phyloP scores from a whole-genome alignment of 2,329 filamentous ascomycete genomes.

The Alternaria atra region DNA sequence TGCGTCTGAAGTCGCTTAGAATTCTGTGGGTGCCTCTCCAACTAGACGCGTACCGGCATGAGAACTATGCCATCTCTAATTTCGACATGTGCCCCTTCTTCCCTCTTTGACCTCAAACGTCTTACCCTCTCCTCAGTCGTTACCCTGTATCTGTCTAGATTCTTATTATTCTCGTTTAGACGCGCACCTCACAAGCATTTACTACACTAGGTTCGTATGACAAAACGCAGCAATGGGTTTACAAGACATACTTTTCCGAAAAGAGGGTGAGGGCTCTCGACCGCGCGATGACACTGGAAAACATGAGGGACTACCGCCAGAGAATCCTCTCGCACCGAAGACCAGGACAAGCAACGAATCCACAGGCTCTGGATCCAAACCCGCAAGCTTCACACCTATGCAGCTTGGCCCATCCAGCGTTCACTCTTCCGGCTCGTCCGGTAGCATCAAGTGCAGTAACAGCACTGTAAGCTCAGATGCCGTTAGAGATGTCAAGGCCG shows the following conservation, averaged over 20 bases:
- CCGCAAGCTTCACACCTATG: constrained; percentile 13
- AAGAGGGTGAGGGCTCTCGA: not conserved
- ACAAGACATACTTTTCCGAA: not conserved
- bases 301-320: not conserved
- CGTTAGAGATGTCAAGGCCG: constrained; percentile 64
- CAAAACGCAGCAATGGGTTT: not conserved
- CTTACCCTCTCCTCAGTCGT: not conserved
- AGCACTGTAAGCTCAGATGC: constrained; percentile 47
- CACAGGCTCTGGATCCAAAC: not conserved
- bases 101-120: not conserved
- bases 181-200: not conserved
- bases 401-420: constrained; percentile 7
- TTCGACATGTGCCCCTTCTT: not conserved
- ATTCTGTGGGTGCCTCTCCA: not conserved
- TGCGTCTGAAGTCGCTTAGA: not conserved
- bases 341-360: not conserved
- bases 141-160: not conserved
- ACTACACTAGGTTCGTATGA: not conserved
- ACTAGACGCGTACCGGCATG: not conserved
- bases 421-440: not conserved
- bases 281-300: not conserved
- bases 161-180: not conserved
- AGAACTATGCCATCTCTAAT: not conserved
- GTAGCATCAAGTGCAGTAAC: not conserved
- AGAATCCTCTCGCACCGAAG: constrained; percentile 2